Base-by-base conservation (phyloP, 768 basidiomycete species). In the Collybiopsis luxurians region DNA sequence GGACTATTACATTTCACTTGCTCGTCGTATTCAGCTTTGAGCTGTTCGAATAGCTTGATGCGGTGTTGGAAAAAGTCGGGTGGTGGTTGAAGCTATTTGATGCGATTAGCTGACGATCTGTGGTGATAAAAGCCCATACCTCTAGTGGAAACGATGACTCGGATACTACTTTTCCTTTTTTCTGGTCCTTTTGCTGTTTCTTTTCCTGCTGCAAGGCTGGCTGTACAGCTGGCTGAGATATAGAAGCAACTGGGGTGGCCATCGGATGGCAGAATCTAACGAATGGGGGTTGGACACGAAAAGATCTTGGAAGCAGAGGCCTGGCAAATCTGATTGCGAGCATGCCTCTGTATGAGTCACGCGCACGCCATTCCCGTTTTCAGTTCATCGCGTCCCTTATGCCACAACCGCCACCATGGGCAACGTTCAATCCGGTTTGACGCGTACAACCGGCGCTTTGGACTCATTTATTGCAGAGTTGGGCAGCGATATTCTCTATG, bases 381-480 rank as follows among this genome's bases (percentile, higher is more conserved):
- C 47, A 48, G 26, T 11, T 24, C 26, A 10, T n/a, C 27, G 24
- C n/a, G 26, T 48, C 47, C 21, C 17, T 44, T 24, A 44, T 24
- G 42, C 42, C 17, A 36, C 5, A 28, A 48, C 44, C 23, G 2
- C 40, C 9, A 48, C n/a, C 36, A 92, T 94, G 92, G 92, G 92
- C 21, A 92, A 93, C 67, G 79, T 78, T 28, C 85, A 90, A 60
- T 88, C 90, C 3, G 83, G 83, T 23, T 73, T 90, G 60, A 86
- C 87, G 54, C 83, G 90, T 57, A 85, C 87, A 1, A 84, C 81
- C 5, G 89, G 87, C 27, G 91, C 93, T 13, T 76, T 96, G 59
- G 95, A 97, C 71, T 93, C 91, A 2, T 95, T 92, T 67, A 87
- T 99, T 13, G 80, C 87, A 2, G 96, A 99, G 67, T 80, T 98